Evolutionary conservation across 176 grass and related monocot species (phyloP).

Genomic region (Urochloa ruziziensis): DNA sequence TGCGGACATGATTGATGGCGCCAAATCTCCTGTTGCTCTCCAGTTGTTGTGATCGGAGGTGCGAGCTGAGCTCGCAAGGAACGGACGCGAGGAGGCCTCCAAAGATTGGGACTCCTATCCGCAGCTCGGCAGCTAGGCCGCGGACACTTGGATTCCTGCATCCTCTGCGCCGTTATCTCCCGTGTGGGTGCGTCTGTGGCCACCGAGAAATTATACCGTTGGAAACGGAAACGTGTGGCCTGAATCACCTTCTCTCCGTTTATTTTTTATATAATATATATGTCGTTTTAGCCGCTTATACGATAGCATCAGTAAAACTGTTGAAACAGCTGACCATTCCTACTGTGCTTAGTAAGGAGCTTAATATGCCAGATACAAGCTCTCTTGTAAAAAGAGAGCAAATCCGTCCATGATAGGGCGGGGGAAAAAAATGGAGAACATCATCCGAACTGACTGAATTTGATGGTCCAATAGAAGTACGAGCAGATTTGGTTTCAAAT

Average conservation of each 20-base stretch:
- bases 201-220: too few species aligned
- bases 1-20: neutral
- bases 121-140: neutral
- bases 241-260: neutral
- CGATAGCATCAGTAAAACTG: neutral
- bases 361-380: neutral
- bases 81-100: neutral
- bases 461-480: neutral
- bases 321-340: too few species aligned
- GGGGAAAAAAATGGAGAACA: neutral
- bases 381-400: neutral
- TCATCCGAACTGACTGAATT: neutral
- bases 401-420: neutral
- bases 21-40: slow-evolving; percentile 15
- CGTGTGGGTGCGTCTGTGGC: neutral
- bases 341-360: neutral
- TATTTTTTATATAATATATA: neutral
- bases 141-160: neutral
- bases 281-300: neutral
- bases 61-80: neutral
- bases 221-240: too few species aligned
- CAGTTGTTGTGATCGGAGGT: neutral
- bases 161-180: neutral
- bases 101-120: slow-evolving; percentile 7
- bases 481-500: neutral